Evolutionary conservation across 441 rosid genomes (phyloP), one percentile per base, ranked within the genome.

Genomic region (Populus hybrid): DNA sequence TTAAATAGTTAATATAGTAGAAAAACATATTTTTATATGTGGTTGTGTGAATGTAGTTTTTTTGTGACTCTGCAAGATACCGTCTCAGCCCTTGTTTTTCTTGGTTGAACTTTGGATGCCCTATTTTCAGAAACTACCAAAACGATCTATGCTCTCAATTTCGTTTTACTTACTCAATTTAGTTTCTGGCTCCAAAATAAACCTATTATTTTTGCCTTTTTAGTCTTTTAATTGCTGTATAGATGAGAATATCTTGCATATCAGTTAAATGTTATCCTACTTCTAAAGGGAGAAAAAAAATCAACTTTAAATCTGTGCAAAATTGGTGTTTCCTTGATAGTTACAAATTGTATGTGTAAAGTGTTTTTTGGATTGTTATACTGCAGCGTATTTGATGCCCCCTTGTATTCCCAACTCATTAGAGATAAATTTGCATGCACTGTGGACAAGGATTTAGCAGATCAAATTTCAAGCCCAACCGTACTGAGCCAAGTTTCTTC

Each of bases 371-470:
- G 32, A 10, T 67, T 85, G 75, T 66, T 40, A 10, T 12, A 23
- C 65, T 80, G 36, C 81, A 95, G 97, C 91, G 90, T 82, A 21
- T 90, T 89, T 78, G 94, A 89, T 81, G 82, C 86, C 64, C 73
- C 85, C 65, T 75, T 89, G 6, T 74, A 72, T 79, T 59, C 90
- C 65, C 85, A 76, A 73, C 79, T 86, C 26, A 82, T 91, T 71
- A 83, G 86, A 77, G 98, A 95, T 86, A 88, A 79, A 77, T 83
- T 78, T 74, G 79, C 82, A 75, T 74, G 71, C 74, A 65, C 78
- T 72, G 75, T 35, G 36, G 86, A 84, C 70, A 72, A 76, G 46
- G 92, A 85, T 69, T 78, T 70, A 11, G 78, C 82, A 19, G 72
- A 81, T 53, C 82, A 76, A 69, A 69, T 77, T 78, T 65, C 80